phyloP scores from a whole-genome alignment of 768 basidiomycete species.

The Calocera viscosa region DNA sequence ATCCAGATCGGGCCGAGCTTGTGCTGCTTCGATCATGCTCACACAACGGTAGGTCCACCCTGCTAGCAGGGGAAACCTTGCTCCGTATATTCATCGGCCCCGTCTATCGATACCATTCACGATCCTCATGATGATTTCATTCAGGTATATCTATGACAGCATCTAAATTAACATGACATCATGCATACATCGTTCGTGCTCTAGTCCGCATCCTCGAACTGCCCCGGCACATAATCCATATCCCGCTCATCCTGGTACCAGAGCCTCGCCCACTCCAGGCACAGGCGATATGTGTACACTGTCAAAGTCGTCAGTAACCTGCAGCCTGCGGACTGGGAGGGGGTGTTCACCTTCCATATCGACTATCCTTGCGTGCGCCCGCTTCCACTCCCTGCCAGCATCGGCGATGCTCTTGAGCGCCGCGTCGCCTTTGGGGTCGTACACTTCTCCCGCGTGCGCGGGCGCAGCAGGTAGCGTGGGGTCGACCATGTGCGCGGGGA shows the following conservation, averaged over 20 bases:
- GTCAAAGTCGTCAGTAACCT: neutral
- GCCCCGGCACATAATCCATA: conserved; percentile 7
- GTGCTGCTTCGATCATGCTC: too few species aligned
- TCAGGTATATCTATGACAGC: too few species aligned
- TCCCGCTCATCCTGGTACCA: conserved; percentile 9
- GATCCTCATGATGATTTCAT: too few species aligned
- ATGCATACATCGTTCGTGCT: too few species aligned
- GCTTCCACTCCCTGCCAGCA: neutral
- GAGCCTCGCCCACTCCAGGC: conserved; percentile 11
- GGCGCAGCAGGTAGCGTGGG: conserved; percentile 18
- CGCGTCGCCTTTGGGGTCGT: conserved; percentile 13
- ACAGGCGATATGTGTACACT: conserved; percentile 7
- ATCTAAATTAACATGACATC: too few species aligned
- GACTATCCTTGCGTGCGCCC: neutral
- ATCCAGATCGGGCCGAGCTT: too few species aligned
- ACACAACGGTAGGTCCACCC: too few species aligned
- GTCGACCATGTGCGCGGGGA: conserved; percentile 17
- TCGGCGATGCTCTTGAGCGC: neutral
- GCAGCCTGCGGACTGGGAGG: neutral
- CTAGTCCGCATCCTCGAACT: too few species aligned
- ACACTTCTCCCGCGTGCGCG: neutral
- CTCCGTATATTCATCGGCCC: too few species aligned
- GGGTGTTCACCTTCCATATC: conserved; percentile 8
- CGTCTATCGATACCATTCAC: too few species aligned
- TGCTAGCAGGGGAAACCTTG: too few species aligned